Evolutionary conservation across 2,329 filamentous ascomycete species (phyloP).

Genomic region (Tolypocladium ovalisporum): DNA sequence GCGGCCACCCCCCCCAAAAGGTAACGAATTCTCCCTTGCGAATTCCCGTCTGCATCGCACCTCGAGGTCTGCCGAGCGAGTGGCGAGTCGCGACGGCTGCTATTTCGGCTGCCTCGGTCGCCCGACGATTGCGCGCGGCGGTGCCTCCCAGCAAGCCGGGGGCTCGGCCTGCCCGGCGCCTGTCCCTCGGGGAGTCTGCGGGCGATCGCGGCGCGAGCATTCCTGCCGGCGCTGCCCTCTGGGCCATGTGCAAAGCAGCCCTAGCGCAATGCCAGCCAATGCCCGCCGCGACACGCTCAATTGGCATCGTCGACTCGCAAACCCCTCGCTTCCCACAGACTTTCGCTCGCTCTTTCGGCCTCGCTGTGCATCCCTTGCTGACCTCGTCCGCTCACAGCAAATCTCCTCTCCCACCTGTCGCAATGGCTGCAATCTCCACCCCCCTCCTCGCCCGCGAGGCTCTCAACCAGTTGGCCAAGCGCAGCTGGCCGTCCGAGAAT

Average conservation of each 20-base stretch:
- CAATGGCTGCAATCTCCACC: constrained; percentile 30
- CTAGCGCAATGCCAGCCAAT: neutral
- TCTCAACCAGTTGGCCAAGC: constrained; percentile 27
- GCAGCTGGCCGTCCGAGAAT: constrained; percentile 28
- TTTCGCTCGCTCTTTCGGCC: neutral
- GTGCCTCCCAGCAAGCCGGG: neutral
- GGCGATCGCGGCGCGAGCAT: neutral
- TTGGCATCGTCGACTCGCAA: neutral
- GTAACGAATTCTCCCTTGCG: neutral
- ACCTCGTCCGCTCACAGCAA: neutral
- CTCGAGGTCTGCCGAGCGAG: neutral
- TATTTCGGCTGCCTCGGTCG: neutral
- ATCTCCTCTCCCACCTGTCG: constrained; percentile 12
- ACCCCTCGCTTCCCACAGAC: neutral
- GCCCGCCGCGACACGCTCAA: neutral
- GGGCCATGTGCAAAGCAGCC: neutral
- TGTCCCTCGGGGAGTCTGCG: neutral
- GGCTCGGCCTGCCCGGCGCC: neutral
- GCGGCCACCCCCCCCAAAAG: constrained; percentile 6
- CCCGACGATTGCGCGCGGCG: neutral
- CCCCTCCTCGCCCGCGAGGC: constrained; percentile 22
- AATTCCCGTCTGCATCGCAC: neutral
- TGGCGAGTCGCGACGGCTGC: neutral
- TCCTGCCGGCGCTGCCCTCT: neutral
- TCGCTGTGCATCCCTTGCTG: neutral